phyloP scores from a whole-genome alignment of 768 basidiomycete genomes.

The Cyclocybe aegerita region DNA sequence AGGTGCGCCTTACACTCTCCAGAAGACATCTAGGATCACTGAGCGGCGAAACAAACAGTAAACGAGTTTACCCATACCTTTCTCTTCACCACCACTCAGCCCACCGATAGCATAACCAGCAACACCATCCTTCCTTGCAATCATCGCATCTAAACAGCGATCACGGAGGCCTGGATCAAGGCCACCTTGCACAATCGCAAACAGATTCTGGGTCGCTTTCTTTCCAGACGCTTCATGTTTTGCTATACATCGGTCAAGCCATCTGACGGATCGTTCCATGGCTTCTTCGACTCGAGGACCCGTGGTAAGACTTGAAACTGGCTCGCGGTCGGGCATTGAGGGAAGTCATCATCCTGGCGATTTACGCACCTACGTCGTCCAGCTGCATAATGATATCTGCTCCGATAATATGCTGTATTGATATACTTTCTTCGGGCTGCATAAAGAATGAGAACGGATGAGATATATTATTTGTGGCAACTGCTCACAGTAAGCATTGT shows the following conservation, averaged over 20 bases:
- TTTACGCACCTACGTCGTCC: slow-evolving; percentile 78
- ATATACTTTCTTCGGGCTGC: slow-evolving; percentile 89
- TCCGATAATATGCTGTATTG: slow-evolving; percentile 87
- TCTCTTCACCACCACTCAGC: slow-evolving; percentile 88
- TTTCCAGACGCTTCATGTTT: slow-evolving; percentile 71
- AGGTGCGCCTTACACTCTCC: slow-evolving; percentile 66
- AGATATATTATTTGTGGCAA: not conserved
- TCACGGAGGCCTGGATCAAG: slow-evolving; percentile 70
- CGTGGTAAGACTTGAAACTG: slow-evolving; percentile 77
- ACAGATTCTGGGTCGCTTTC: slow-evolving; percentile 72
- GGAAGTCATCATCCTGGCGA: not conserved
- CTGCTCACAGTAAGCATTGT: slow-evolving; percentile 80
- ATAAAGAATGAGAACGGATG: slow-evolving; percentile 4
- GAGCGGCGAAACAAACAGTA: not conserved
- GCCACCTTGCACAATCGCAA: slow-evolving; percentile 92
- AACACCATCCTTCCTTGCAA: slow-evolving; percentile 68
- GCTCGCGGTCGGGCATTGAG: not conserved
- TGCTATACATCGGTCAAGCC: slow-evolving; percentile 87
- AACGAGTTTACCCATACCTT: slow-evolving; percentile 48
- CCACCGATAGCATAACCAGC: slow-evolving; percentile 94
- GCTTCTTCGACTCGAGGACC: slow-evolving; percentile 85
- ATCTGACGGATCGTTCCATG: slow-evolving; percentile 84
- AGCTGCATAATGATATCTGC: slow-evolving; percentile 96
- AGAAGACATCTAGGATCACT: slow-evolving; percentile 65
- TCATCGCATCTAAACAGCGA: slow-evolving; percentile 80